Evolutionary conservation across 1,139 yeast genomes (phyloP), one percentile per base, ranked within the genome.

Genomic region (Trichomonascaceae sp.): DNA sequence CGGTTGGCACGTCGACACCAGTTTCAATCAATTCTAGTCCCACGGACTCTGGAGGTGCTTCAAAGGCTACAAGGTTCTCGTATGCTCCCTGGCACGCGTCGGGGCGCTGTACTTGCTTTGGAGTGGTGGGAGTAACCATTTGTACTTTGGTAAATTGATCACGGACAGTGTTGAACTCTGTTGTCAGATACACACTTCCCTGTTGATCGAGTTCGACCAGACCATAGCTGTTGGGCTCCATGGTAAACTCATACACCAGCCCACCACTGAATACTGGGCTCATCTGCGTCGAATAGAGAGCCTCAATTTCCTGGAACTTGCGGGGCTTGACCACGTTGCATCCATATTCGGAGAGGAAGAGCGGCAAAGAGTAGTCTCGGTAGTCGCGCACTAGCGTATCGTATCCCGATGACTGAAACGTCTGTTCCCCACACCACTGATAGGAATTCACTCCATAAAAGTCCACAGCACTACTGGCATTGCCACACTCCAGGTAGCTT

Each of bases 371-470:
- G 49, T 71, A 82, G 30, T 69, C 67, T 26, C 60, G 52, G 84
- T 51, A 52, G 39, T 77, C 75, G 4, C 68, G 53, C 43, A 82
- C 75, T 43, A 81, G 62, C 16, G 54, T 62, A 37, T 64, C 67
- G 57, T 80, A 85, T 20, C 94, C 95, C 14, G 93, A 77, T 3
- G 74, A 52, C 33, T 60, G 46, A 69, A 77, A 81, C 36, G 70
- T 64, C 27, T 72, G 69, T 14, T 69, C 54, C 32, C 87, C 79
- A 37, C 98, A 89, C 98, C 98, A 89, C 54, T 85, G 94, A 56
- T 89, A 89, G 1, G 94, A 77, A 55, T 89, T 89, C 36, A 89
- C 87, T 4, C 98, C 98, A 58, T 84, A 87, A 52, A 89, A 89
- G 53, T 89, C 98, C 20, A 84, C 81, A 1, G 77, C 60, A 32